Evolutionary conservation across 306 rosid species (phyloP), one percentile per base, ranked within the genome.

Genomic region (Cyclanthera cordifolia): DNA sequence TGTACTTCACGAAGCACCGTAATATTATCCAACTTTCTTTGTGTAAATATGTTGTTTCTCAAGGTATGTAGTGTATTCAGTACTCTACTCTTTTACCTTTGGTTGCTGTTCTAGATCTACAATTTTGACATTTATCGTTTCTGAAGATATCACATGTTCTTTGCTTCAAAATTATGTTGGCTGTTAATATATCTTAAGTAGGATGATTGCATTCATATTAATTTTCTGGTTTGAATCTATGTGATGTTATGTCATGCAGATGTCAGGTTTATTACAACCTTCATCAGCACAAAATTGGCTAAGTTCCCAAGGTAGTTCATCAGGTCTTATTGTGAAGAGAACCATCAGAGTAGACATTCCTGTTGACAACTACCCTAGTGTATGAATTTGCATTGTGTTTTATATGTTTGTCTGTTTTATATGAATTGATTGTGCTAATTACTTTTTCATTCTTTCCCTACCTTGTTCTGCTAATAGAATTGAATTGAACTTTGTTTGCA

Each of bases 271-370:
- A 74, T 61, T 86, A 71, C 96, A 83, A 80, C 55, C 94, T 20
- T 74, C 95, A 5, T 48, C 96, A 27, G 77, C 99, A 34, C 86
- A 78, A 71, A 93, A 75, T 72, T 93, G 99, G 99, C 78, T 81
- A 76, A 82, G 85, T 76, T 74, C 96, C 64, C 95, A 83, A 74
- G 73, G 90, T 60, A 81, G 90, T 81, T 85, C 99, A 56, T 90
- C 95, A 24, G 96, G 97, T 78, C 81, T 88, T 53, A 82, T 94
- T 65, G 95, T 84, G 69, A 90, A 94, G 78, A 84, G 85, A 83
- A 90, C 99, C 50, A 72, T 94, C 71, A 86, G 99, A 81, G 99
- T 94, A 72, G 99, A 94, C 73, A 82, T 94, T 73, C 99, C 99
- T 4, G 91, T 90, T 54, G 99, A 82, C 15, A 73, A 76, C 50